Evolutionary conservation across 768 basidiomycete species (phyloP), one percentile per base, ranked within the genome.

Genomic region (Podaxis sp.): DNA sequence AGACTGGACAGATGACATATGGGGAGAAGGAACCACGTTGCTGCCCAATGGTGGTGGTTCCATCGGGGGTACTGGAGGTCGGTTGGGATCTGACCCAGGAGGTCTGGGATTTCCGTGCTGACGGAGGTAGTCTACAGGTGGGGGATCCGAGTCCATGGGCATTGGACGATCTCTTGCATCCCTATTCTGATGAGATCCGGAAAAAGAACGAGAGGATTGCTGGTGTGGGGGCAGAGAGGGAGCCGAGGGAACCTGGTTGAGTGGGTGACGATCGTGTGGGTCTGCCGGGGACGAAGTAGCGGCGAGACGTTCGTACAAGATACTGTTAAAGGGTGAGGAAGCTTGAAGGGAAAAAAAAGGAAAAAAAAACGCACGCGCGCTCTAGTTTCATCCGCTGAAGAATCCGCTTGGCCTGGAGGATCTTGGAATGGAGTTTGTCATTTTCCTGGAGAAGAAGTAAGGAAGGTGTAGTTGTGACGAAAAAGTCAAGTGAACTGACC

Each of bases 371-470:
- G 80, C 69, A 94, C 93, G 92, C 91, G 79, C 93, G 81, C 76
- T 95, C 93, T 62, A 95, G 80, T 75, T 92, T 90, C 85, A 93
- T 89, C 46, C 93, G 83, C 73, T 92, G 91, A 48, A 95, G 92
- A 69, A 85, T 88, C 68, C 87, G 87, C 75, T 90, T 93, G 33
- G 92, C 86, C 71, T 88, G 82, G 30, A 92, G 78, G 40, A 93
- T 85, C 73, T 92, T 91, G 80, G 87, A 86, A 71, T 90, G 85
- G 63, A 95, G 82, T 76, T 88, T 92, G 80, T 94, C 93, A 75
- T 95, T 95, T 76, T 94, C 92, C 93, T 95, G 71, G 46, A 49
- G 61, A 67, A 63, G 68, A 52, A 65, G 42, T 63, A 56, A 65
- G 49, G 36, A 57, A 22, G 26, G 51, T 48, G 49, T 51, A 24